Conservation (phyloP, 208 protist species). For the Jaenimonas drosophilae region DNA sequence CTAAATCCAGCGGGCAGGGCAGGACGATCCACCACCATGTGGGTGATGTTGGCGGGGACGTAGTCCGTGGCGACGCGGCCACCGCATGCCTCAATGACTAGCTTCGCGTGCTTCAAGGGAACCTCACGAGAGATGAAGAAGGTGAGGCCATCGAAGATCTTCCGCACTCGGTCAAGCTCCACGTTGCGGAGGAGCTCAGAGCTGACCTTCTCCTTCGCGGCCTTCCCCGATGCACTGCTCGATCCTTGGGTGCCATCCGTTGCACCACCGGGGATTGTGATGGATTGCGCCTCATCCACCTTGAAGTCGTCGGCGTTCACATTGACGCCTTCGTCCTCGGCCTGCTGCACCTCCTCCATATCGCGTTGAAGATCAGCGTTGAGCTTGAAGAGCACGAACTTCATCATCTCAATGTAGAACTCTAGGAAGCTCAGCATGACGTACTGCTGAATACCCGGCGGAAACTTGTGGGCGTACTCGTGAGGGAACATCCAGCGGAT, state of each 20-base stretch:
- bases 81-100: conserved; percentile 85
- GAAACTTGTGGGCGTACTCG: conserved; percentile 93
- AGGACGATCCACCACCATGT: conserved; percentile 83
- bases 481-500: conserved; percentile 98
- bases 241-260: conserved; percentile 12
- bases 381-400: conserved; percentile 97
- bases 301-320: conserved; percentile 37
- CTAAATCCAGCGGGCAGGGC: conserved; percentile 43
- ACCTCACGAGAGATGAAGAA: conserved; percentile 90
- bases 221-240: neutral
- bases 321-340: conserved; percentile 47
- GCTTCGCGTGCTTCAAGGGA: conserved; percentile 76
- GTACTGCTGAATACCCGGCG: conserved; percentile 92
- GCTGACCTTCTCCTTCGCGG: conserved; percentile 17
- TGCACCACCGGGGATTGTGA: conserved; percentile 8
- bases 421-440: conserved; percentile 96
- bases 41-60: conserved; percentile 63
- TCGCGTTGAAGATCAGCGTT: conserved; percentile 67
- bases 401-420: conserved; percentile 95
- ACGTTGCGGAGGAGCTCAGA: conserved; percentile 31
- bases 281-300: conserved; percentile 6
- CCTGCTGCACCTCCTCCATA: conserved; percentile 56
- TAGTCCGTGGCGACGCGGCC: conserved; percentile 75
- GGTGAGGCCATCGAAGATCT: conserved; percentile 59
- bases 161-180: conserved; percentile 48